Evolutionary conservation across 129 eudicot genomes (phyloP), one percentile per base, ranked within the genome.

Genomic region (Saussurea involucrata): DNA sequence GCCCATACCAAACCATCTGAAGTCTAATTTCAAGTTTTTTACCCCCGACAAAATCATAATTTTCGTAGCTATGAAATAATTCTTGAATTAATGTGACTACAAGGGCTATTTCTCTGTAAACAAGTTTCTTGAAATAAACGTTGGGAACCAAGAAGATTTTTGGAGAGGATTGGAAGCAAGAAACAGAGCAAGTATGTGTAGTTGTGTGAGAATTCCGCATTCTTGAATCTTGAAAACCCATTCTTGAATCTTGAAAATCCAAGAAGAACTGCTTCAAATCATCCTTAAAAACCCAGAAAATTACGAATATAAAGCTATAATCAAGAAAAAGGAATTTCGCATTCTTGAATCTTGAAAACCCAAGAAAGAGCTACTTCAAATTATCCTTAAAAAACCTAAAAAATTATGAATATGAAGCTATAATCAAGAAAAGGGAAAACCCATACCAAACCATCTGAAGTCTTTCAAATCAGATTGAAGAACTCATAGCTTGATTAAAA

Each of bases 391-490:
- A 27, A 49, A 49, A 17, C 60, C 60, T 22, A 13, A 2, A 49
- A 49, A 8, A 4, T 49, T 17, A 4, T 17, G 60, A 27, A 71
- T 4, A 36, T 33, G 24, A 17, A 53, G 61, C 6, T 0, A n/a
- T 0, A 18, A 60, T 18, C 25, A 66, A 65, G 32, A 21, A 40
- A 29, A 31, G n/a, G 25, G 27, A 74, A 66, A 80, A 66, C 25
- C 57, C 82, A 83, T 78, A 83, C 83, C 86, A 68, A 68, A 74
- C 8, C 66, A 67, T 68, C 21, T 18, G 49, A 76, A 66, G 74
- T 18, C 33, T 46, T 49, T 76, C 2, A 32, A 49, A 49, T 15
- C 66, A 69, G 71, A 70, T 29, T 33, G 37, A 63, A 36, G 44
- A 66, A 9, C 49, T 37, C 63, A 57, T 22, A 10, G 36, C 67